These are phyloP conservation scores for Cucurbita moschata DNA, from an alignment of 306 rosid genomes.

Conservation along the genomic window DNA sequence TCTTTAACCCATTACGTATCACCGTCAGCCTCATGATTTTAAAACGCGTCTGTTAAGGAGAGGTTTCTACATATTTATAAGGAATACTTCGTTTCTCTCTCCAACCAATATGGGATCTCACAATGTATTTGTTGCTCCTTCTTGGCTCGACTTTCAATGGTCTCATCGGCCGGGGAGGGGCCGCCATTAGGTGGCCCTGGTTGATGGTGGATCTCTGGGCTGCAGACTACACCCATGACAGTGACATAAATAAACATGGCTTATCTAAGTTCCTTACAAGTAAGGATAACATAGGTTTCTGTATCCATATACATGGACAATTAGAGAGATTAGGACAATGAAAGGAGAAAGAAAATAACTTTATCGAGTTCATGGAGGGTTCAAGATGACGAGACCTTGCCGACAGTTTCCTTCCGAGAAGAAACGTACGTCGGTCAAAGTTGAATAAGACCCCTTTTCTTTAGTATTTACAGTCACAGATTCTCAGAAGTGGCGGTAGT, in stretches of 20 bases:
- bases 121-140: neutral
- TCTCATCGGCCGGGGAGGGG: neutral
- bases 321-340: neutral
- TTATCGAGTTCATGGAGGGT: neutral
- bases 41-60: too few relatives aligned
- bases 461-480: neutral
- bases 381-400: neutral
- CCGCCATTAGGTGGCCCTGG: neutral
- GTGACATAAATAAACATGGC: neutral
- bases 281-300: neutral
- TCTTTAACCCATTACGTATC: too few relatives aligned
- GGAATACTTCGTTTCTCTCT: too few relatives aligned
- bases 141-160: neutral
- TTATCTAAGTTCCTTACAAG: neutral
- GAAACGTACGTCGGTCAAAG: slow-evolving; percentile 33
- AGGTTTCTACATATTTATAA: too few relatives aligned
- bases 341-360: neutral
- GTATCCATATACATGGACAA: neutral
- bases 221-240: neutral
- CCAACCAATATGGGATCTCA: too few relatives aligned
- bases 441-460: neutral
- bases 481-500: neutral
- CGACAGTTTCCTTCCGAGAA: slow-evolving; percentile 22
- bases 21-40: too few relatives aligned
- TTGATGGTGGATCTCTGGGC: neutral